These are phyloP conservation scores for Pneumocystis carinii DNA, from an alignment of 1,139 yeast genomes.

Conservation along the genomic window DNA sequence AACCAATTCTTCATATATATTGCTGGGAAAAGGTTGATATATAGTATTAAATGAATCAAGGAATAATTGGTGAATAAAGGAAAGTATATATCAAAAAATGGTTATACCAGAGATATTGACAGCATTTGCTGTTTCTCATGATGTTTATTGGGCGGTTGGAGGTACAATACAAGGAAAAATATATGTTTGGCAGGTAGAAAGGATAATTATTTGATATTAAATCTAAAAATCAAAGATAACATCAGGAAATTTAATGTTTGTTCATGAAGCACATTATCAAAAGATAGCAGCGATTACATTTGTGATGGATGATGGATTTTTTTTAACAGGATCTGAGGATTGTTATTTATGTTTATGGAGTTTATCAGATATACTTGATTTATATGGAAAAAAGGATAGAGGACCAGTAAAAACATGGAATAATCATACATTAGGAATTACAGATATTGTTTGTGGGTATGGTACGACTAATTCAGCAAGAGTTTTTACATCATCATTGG, in stretches of 20 bases:
- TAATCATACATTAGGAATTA: constrained; percentile 63
- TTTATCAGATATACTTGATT: constrained; percentile 41
- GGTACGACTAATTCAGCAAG: constrained; percentile 47
- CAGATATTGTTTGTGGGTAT: constrained; percentile 41
- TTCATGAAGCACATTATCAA: constrained; percentile 77
- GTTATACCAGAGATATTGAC: constrained; percentile 71
- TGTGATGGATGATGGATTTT: constrained; percentile 48
- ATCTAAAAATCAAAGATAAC: constrained; percentile 27
- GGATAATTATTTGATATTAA: neutral
- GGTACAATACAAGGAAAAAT: constrained; percentile 60
- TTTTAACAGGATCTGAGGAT: constrained; percentile 70
- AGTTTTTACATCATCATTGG: constrained; percentile 57
- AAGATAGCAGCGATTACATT: constrained; percentile 45
- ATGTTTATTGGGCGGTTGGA: constrained; percentile 43
- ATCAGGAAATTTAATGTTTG: constrained; percentile 63
- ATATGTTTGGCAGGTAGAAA: constrained; percentile 51
- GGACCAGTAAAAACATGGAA: constrained; percentile 40
- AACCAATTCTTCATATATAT: constrained; percentile 64
- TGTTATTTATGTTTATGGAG: constrained; percentile 69
- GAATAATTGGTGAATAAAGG: constrained; percentile 23
- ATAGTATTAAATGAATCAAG: too few species aligned
- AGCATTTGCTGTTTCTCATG: constrained; percentile 39
- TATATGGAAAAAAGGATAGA: constrained; percentile 22
- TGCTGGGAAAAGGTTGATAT: constrained; percentile 38
- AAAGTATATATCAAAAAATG: constrained; percentile 64